Conservation (phyloP, 202 grass and related monocot species). For the Setaria italica region DNA sequence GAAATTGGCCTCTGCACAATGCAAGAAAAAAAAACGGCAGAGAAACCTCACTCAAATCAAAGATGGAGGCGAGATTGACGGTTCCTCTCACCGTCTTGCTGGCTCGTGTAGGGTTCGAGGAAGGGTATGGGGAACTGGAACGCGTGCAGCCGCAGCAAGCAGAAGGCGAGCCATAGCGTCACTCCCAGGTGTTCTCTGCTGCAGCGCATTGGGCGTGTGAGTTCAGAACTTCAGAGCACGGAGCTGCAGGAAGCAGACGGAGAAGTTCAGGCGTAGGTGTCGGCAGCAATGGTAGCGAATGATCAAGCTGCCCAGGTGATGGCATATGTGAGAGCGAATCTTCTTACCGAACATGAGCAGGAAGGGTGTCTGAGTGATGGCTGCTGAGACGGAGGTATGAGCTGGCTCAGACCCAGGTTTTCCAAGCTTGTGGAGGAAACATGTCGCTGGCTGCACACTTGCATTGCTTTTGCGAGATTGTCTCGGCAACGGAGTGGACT, state of each 20-base stretch:
- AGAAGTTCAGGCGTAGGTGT: background rate
- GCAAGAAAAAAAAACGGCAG: too few relatives aligned
- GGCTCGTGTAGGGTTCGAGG: conserved; percentile 33
- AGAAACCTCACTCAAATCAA: too few relatives aligned
- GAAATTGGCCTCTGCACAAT: background rate
- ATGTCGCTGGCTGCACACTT: background rate
- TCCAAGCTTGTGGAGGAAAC: background rate
- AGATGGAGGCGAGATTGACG: background rate
- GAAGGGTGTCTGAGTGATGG: background rate
- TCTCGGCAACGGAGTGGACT: background rate
- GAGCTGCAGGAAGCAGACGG: background rate
- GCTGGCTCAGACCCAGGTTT: background rate
- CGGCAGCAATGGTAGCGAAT: background rate
- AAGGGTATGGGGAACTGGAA: conserved; percentile 51
- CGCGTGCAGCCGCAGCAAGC: conserved; percentile 27
- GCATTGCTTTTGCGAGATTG: background rate
- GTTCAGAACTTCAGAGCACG: background rate
- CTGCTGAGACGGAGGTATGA: background rate
- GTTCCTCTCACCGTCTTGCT: conserved; percentile 31
- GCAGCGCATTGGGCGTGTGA: background rate
- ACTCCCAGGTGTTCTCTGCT: background rate
- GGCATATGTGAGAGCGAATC: background rate
- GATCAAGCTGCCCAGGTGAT: background rate
- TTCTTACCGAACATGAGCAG: background rate
- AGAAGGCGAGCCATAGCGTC: conserved; percentile 32